Conservation (phyloP, 1,284 basidiomycete species). For the Ceratobasidium sp. region DNA sequence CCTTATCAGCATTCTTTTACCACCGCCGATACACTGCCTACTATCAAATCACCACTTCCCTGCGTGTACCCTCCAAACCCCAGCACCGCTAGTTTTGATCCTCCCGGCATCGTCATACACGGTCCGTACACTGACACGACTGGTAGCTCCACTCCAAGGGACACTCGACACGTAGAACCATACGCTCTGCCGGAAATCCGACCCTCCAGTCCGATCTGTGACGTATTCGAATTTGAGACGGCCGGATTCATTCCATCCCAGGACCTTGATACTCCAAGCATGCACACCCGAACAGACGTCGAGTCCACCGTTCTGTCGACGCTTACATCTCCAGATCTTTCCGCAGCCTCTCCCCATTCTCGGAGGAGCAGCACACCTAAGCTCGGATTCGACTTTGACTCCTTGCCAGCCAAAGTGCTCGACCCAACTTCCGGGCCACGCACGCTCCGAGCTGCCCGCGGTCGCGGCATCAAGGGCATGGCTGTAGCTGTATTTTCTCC, state of each 20-base stretch:
- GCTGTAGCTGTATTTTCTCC: not conserved
- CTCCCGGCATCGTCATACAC: not conserved
- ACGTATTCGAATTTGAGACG: conserved; percentile 33
- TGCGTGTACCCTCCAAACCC: not conserved
- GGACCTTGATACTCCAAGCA: not conserved
- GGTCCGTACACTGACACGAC: not conserved
- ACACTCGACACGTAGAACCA: no score
- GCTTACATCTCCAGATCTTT: no score
- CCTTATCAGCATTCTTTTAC: conserved; percentile 12
- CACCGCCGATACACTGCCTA: not conserved
- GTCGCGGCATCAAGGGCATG: conserved; percentile 1
- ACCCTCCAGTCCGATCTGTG: not conserved
- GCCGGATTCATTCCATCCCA: conserved; percentile 47
- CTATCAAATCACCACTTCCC: not conserved
- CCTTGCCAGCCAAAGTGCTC: conserved; percentile 15
- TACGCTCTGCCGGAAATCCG: not conserved
- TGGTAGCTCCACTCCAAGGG: not conserved
- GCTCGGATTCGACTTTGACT: conserved; percentile 25
- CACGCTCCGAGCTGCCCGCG: conserved; percentile 4
- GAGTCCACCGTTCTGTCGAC: conserved; percentile 11
- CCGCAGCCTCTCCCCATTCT: not conserved
- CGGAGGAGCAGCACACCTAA: not conserved
- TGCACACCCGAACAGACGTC: not conserved
- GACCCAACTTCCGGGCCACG: not conserved
- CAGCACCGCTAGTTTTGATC: not conserved